Base-by-base conservation (phyloP, 169 alveolate genomes). In the Eimeria acervulina region DNA sequence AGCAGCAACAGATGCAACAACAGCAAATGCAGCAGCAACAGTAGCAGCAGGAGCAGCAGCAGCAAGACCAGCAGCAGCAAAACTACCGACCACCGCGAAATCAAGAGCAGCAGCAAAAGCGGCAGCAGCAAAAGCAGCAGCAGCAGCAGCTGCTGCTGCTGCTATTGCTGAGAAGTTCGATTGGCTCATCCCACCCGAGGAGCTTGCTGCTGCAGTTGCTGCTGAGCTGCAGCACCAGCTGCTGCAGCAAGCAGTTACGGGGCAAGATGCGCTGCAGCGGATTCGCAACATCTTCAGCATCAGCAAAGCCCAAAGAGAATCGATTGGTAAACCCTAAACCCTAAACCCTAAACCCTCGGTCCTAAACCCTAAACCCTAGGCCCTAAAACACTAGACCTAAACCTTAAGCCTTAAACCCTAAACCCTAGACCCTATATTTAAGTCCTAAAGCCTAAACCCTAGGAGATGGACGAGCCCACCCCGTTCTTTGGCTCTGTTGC, bases 221-320 rank as follows among this genome's bases (percentile, higher is more conserved):
- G 55, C 55, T 47, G 55, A 47, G 55, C 55, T 7, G 55, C 55
- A 47, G 55, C 55, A 47, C 19, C 55, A 7, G 55, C 55, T 47
- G 55, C 55, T 47, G 55, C 55, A 47, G 55, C 55, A 47, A 47
- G 55, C 55, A 12, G 19, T 47, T 13, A 8, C 21, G 51, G 84
- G 84, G n/a, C 84, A 72, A 31, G 84, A 72, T 23, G 84, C 84
- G 51, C 84, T 72, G 23, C 84, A 72, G 84, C 42, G 84, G 42
- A 31, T 72, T 33, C 42, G 51, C 26, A 28, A 72, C 26, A 72
- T 72, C 84, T 72, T 72, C 47, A 72, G 84, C 28, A 72, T 72
- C 17, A 72, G 51, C 84, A 31, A 72, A 36, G 33, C 42, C 26
- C 84, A 72, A 40, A 72, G 84, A 31, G 84, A 72, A 72, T 8